Evolutionary conservation across 2,329 filamentous ascomycete genomes (phyloP), one percentile per base, ranked within the genome.

Genomic region (Aspergillus costaricaensis): DNA sequence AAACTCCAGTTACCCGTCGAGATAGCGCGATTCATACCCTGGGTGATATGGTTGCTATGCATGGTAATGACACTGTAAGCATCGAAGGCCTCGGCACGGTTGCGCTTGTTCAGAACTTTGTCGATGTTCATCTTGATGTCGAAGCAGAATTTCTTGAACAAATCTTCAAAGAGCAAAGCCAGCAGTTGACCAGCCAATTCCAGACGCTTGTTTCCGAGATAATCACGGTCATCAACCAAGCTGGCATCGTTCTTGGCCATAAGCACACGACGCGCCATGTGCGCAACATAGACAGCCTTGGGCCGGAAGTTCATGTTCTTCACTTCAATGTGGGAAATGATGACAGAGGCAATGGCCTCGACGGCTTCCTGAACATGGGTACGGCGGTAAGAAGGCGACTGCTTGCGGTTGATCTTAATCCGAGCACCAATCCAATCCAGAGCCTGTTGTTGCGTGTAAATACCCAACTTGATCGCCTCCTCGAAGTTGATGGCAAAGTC

Each of bases 1-100:
- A 99, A 84, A 64, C 86, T 97, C 95, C 95, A 99, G 72, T 99
- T 99, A 19, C 95, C 95, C 0, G 95, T 98, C 57, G 96, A 93
- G 61, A 99, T 97, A 7, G 95, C 94, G 62, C 96, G 88, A 75
- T 96, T 96, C 84, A 99, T 92, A 12, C 95, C 95, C 67, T 90
- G 85, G 0, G 93, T 96, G 68, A 99, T 98, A 69, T 89, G 88
- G 67, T 91, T 91, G 57, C 91, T 91, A 67, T 95, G 91, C 50
- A 91, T 90, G 67, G 88, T 89, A 68, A 99, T 90, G 70, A 96
- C 89, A 41, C 90, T 86, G 64, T 90, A 88, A 3, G 94, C 92
- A 73, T 99, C 94, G 58, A 97, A 92, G 30, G 92, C 88, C 58
- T 92, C 88, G 0, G 92, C 92, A 47, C 93, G 87, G 72, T 96